Base-by-base conservation (phyloP, 2,329 filamentous ascomycete genomes). In the Diplodia intermedia region DNA sequence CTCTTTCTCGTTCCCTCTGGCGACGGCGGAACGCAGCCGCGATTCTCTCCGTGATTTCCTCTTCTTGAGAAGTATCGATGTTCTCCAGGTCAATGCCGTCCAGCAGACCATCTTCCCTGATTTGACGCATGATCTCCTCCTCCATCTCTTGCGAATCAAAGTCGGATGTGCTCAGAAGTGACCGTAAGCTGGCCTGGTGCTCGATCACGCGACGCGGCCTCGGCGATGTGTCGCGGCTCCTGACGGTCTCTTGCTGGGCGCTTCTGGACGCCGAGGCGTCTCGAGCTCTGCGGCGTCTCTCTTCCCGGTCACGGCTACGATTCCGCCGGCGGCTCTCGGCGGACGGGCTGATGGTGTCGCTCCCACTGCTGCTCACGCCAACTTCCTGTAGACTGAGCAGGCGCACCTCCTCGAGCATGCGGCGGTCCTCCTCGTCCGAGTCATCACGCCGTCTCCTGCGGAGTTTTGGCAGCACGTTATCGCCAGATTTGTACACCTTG, bases 11-110 rank as follows among this genome's bases (percentile, higher is more conserved):
- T 70, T 89, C 88, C 53, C 85, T 86, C 75, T 96, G 92, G 36
- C 92, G 86, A 70, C 92, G 86, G 68, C 92, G 85, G 75, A 96
- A 97, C 1, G 93, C 93, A 74, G 96, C 92, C 1, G 93, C 94
- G 73, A 98, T 97, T 69, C 91, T 89, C 74, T 94, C 91, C 71
- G 92, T 97, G 18, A 98, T 88, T 74, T 96, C 92, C 74, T 97
- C 93, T 75, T 97, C 93, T 74, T 93, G 91, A 60, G 84, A 88
- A 18, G 93, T 85, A 70, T 94, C 93, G 66, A 97, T 89, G 71
- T 94, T 94, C 73, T 95, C 91, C 67, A 97, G 82, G 75, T 97
- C 94, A 56, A 97, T 88, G 20, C 93, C 94, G 73, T 97, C 92
- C 40, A 97, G 80, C 23, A 97, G 81, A 0, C 94, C 93, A 75